Base-by-base conservation (phyloP, 768 basidiomycete species). In the Crassisporium funariophilum region DNA sequence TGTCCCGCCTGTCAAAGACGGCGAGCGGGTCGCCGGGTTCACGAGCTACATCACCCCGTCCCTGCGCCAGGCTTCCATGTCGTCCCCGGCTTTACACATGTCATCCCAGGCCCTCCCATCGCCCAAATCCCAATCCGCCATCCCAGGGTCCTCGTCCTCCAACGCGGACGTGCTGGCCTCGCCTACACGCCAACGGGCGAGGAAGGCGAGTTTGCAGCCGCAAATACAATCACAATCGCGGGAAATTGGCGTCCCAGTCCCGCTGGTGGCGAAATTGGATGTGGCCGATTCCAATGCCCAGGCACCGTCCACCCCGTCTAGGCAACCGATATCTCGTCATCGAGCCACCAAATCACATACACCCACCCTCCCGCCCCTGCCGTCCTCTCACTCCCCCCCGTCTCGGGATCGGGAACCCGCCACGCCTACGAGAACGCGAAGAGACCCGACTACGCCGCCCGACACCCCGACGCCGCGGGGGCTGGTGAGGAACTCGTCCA, bases 51-150 rank as follows among this genome's bases (percentile, higher is more conserved):
- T 76, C 50, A 75, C 81, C 35, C 86, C 86, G 35, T 86, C 86
- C 27, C 66, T 88, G 50, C 77, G 81, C 45, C 77, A 77, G 50
- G 88, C 79, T 29, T 86, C 88, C 37, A 75, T 85, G 73, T 90
- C 88, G 46, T 87, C 86, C 16, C 88, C 88, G 43, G 76, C 83
- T 21, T 65, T 91, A 35, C 83, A 86, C 57, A 74, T 84, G 45
- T 78, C 78, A 41, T 81, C 82, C 20, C 76, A 78, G 65, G 70
- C 78, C 24, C 58, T 75, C 41, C 76, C 78, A 41, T 79, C 82
- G 25, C 73, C 77, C n/a, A 75, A 71, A 58, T 76, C 77, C 31
- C 76, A 73, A 48, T 63, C 76, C 15, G 68, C 72, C 44, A 62
- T 78, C 15, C 69, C 77, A 47, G 70, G 65, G 15, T 73, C 75